Conservation (phyloP, 345 rosid species). For the thale cress (Arabidopsis thaliana) region TAIR10.1 NC_003074.8:7187001-7187500, state of each 20-base stretch:
- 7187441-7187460: slow-evolving; percentile 36
- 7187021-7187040: slow-evolving; percentile 83
- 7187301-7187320: slow-evolving; percentile 70
- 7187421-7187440: slow-evolving; percentile 31
- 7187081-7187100: slow-evolving; percentile 46
- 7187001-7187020: slow-evolving; percentile 71
- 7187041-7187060: slow-evolving; percentile 61
- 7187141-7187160: slow-evolving; percentile 72
- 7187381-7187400: slow-evolving; percentile 49
- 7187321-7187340: slow-evolving; percentile 56
- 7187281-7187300: slow-evolving; percentile 69
- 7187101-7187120: slow-evolving; percentile 58
- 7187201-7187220: slow-evolving; percentile 7
- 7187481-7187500: slow-evolving; percentile 13
- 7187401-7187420: slow-evolving; percentile 46
- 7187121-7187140: slow-evolving; percentile 64
- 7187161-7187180: slow-evolving; percentile 66
- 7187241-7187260: neutral
- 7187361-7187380: slow-evolving; percentile 58
- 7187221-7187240: neutral
- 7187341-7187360: slow-evolving; percentile 74
- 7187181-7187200: slow-evolving; percentile 27
- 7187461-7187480: slow-evolving; percentile 8
- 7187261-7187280: slow-evolving; percentile 81
- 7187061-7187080: slow-evolving; percentile 67